Conservation (phyloP, 2,329 filamentous ascomycete genomes). For the Cordyceps tenuipes region DNA sequence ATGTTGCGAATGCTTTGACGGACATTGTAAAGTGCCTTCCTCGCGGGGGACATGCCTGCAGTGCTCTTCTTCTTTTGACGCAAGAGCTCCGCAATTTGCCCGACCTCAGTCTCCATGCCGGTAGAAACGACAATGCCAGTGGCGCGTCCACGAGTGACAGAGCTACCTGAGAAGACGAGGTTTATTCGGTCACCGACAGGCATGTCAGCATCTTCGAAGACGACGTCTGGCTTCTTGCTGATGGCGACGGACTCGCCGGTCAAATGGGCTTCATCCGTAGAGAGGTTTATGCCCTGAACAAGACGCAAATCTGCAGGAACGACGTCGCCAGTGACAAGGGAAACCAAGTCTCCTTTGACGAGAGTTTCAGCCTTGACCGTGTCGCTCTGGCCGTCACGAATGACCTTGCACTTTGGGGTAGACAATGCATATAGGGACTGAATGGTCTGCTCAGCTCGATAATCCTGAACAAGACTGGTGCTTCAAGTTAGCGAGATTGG, state of each 20-base stretch:
- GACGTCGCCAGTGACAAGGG: conserved; percentile 56
- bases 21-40: conserved; percentile 33
- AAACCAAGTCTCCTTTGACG: conserved; percentile 58
- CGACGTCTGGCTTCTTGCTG: conserved; percentile 51
- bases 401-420: conserved; percentile 50
- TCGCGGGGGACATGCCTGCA: conserved; percentile 32
- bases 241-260: conserved; percentile 67
- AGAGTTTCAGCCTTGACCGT: conserved; percentile 48
- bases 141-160: conserved; percentile 62
- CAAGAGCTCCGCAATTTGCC: conserved; percentile 64
- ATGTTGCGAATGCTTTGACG: conserved; percentile 42
- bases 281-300: conserved; percentile 61
- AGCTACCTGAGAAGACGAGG: conserved; percentile 63
- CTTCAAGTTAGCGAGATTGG: not conserved
- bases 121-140: conserved; percentile 60
- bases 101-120: conserved; percentile 69
- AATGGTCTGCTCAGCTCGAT: conserved; percentile 53
- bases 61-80: conserved; percentile 45
- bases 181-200: conserved; percentile 63
- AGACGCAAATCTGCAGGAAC: conserved; percentile 61
- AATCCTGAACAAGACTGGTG: conserved; percentile 49
- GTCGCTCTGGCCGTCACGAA: conserved; percentile 43
- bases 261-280: conserved; percentile 66
- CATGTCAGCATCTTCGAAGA: conserved; percentile 45
- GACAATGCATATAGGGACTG: conserved; percentile 51